Percentiles rank a stretch among this genome's conserved stretches.
Evolutionary conservation across 805 yeast species (phyloP).

Genomic region (Pichia deserticola): DNA sequence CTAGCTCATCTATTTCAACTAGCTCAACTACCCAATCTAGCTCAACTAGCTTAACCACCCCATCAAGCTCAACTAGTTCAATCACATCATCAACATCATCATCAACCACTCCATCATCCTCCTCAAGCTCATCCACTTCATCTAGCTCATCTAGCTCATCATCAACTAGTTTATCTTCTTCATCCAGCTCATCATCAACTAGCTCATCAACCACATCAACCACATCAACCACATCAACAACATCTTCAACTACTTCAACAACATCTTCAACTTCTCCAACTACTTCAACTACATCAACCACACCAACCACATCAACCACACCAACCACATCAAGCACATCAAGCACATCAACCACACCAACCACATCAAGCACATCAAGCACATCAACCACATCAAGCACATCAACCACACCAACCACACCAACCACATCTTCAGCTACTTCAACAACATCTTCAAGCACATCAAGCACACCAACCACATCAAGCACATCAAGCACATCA

Average conservation of each 20-base stretch:
- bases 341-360: no score
- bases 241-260: no score
- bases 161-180: not conserved
- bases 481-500: conserved; percentile 13
- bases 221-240: not conserved
- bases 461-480: no score
- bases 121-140: not conserved
- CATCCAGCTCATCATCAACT: not conserved
- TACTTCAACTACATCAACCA: not conserved
- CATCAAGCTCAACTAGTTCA: not conserved
- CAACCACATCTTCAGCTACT: no score
- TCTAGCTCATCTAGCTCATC: not conserved
- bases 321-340: no score
- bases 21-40: not conserved
- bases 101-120: not conserved
- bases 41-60: not conserved
- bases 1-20: not conserved
- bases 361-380: no score
- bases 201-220: not conserved
- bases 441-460: no score
- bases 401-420: no score
- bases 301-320: conserved; percentile 3
- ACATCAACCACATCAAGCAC: no score
- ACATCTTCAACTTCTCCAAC: conserved; percentile 2
- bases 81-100: not conserved